A percentile compares a stretch with the other conserved stretches of the same genome.
phyloP scores from a whole-genome alignment of 495 filamentous ascomycete species.

The Lophium mytilinum region DNA sequence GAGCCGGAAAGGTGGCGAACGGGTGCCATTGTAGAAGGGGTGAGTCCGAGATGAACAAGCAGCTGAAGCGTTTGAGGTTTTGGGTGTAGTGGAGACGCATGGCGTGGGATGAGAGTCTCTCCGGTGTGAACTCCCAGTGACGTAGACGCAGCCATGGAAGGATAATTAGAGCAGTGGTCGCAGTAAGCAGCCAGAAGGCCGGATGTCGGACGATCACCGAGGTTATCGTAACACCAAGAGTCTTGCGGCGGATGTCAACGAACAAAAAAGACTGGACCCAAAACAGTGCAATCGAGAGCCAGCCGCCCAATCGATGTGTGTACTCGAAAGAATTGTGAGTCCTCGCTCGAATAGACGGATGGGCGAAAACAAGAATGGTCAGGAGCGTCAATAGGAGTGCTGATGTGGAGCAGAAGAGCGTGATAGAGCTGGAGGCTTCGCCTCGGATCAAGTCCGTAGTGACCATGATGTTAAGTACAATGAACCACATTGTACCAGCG shows the following conservation, averaged over 20 bases:
- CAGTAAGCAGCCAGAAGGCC: slow-evolving; percentile 20
- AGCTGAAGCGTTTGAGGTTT: slow-evolving; percentile 1
- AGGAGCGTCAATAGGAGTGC: slow-evolving; percentile 29
- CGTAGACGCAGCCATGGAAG: slow-evolving; percentile 21
- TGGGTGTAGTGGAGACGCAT: slow-evolving; percentile 22
- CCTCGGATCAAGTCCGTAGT: background rate
- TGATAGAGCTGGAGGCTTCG: background rate
- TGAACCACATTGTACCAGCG: slow-evolving; percentile 24
- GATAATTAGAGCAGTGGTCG: slow-evolving; percentile 14
- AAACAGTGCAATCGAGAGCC: slow-evolving; percentile 42
- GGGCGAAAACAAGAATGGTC: slow-evolving; percentile 38
- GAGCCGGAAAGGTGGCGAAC: slow-evolving; percentile 24
- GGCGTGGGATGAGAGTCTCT: slow-evolving; percentile 22
- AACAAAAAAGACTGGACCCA: slow-evolving; percentile 15
- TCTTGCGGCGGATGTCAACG: background rate
- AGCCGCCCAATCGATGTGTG: slow-evolving; percentile 49
- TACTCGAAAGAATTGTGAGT: slow-evolving; percentile 50
- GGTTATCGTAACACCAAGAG: background rate
- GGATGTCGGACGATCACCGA: background rate
- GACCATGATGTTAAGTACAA: slow-evolving; percentile 2
- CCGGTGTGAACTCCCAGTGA: slow-evolving; percentile 8
- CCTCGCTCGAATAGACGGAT: slow-evolving; percentile 40
- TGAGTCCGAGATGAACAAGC: slow-evolving; percentile 11
- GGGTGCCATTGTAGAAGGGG: slow-evolving; percentile 24
- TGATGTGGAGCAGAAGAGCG: slow-evolving; percentile 5